phyloP scores from a whole-genome alignment of 345 rosid species.

The Garcia nutans region DNA sequence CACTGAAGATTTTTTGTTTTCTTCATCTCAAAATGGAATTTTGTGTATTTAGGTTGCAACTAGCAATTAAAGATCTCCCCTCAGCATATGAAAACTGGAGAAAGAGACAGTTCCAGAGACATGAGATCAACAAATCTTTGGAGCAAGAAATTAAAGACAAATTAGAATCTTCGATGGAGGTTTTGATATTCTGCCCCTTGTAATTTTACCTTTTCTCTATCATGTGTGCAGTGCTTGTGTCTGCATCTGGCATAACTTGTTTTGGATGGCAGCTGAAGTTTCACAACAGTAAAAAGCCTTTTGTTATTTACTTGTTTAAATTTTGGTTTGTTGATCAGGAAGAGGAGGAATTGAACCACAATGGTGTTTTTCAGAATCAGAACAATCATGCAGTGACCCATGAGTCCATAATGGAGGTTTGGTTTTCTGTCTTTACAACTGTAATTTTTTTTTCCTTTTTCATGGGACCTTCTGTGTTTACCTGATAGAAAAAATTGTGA shows the following conservation, averaged over 20 bases:
- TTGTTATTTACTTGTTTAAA: slow-evolving; percentile 1
- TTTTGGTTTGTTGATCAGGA: slow-evolving; percentile 30
- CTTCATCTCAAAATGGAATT: slow-evolving; percentile 8
- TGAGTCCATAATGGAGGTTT: slow-evolving; percentile 23
- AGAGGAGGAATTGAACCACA: slow-evolving; percentile 33
- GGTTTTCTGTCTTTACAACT: neutral
- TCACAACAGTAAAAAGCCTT: neutral
- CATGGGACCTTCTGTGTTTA: neutral
- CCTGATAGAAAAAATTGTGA: neutral
- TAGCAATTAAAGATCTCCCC: slow-evolving; percentile 70
- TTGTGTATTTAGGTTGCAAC: slow-evolving; percentile 53
- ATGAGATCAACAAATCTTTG: slow-evolving; percentile 48
- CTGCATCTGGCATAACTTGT: neutral
- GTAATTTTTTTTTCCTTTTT: neutral
- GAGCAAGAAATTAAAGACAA: slow-evolving; percentile 58
- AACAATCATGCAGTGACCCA: slow-evolving; percentile 17
- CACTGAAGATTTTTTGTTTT: slow-evolving; percentile 11
- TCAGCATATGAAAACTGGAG: slow-evolving; percentile 67
- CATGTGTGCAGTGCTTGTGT: neutral
- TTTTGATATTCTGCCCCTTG: slow-evolving; percentile 23
- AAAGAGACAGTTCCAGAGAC: slow-evolving; percentile 49
- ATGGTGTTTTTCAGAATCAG: slow-evolving; percentile 27
- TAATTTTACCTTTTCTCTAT: neutral
- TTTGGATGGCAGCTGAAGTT: slow-evolving; percentile 3
- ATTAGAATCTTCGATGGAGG: slow-evolving; percentile 46